phyloP scores from a whole-genome alignment of 345 rosid genomes.

The Bretschneidera sinensis region DNA sequence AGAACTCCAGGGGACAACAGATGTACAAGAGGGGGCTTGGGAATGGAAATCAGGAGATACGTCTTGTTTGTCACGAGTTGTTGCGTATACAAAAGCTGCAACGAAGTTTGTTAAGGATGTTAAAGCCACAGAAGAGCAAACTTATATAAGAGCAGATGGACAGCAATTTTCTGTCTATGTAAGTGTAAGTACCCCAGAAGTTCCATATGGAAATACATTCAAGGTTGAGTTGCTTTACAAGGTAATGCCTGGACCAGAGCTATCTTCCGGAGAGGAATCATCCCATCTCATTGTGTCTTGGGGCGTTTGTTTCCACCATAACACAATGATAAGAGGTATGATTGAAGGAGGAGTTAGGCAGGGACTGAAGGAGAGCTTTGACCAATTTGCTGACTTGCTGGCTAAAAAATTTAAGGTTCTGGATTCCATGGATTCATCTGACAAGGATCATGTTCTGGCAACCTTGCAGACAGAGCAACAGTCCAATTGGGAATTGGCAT shows the following conservation, averaged over 20 bases:
- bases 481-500: slow-evolving; percentile 60
- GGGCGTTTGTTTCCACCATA: slow-evolving; percentile 63
- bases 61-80: slow-evolving; percentile 35
- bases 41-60: slow-evolving; percentile 41
- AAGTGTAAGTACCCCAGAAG: slow-evolving; percentile 70
- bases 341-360: slow-evolving; percentile 82
- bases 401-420: slow-evolving; percentile 42
- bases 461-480: slow-evolving; percentile 56
- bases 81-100: slow-evolving; percentile 65
- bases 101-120: slow-evolving; percentile 76
- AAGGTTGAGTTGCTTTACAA: slow-evolving; percentile 71
- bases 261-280: slow-evolving; percentile 48
- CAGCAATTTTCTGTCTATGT: slow-evolving; percentile 44
- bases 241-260: slow-evolving; percentile 52
- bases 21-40: slow-evolving; percentile 77
- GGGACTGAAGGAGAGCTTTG: slow-evolving; percentile 76
- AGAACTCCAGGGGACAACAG: slow-evolving; percentile 56
- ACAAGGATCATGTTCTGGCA: slow-evolving; percentile 54
- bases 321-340: slow-evolving; percentile 75
- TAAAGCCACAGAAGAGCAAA: slow-evolving; percentile 72
- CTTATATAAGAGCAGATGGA: slow-evolving; percentile 58
- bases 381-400: slow-evolving; percentile 50
- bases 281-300: slow-evolving; percentile 63
- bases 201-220: slow-evolving; percentile 75
- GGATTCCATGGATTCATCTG: slow-evolving; percentile 30